phyloP scores from a whole-genome alignment of 164 flowering plant genomes.

The Santalum album region DNA sequence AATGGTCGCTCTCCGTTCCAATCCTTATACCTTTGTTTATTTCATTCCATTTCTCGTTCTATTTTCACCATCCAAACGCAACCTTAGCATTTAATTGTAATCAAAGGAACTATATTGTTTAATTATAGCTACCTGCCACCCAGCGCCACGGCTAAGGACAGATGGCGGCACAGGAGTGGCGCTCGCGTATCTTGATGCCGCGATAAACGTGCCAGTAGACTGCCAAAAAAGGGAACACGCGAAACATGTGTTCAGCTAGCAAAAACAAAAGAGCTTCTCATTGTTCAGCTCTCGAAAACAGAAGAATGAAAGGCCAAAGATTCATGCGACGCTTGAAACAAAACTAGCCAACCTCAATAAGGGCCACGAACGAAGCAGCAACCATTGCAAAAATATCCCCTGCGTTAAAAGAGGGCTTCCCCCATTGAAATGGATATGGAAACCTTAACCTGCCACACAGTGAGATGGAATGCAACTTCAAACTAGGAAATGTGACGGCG shows the following conservation, averaged over 20 bases:
- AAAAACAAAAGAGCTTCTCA: background rate
- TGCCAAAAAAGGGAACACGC: conserved; percentile 12
- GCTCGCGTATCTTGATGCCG: conserved; percentile 51
- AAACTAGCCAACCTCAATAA: conserved; percentile 39
- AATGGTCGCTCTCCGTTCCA: too few species aligned
- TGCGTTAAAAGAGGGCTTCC: conserved; percentile 34
- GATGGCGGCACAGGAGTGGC: conserved; percentile 60
- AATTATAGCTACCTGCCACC: conserved; percentile 51
- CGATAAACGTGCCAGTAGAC: conserved; percentile 56
- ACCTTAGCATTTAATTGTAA: too few species aligned
- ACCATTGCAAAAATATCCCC: conserved; percentile 49
- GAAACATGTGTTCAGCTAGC: background rate
- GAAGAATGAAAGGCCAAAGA: background rate
- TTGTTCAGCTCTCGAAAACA: background rate
- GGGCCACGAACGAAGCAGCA: conserved; percentile 52
- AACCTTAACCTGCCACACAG: conserved; percentile 42
- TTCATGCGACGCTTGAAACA: background rate
- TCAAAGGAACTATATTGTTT: too few species aligned
- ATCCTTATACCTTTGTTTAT: too few species aligned
- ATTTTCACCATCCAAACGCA: too few species aligned
- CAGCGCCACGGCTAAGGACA: conserved; percentile 48
- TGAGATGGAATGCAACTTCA: too few species aligned
- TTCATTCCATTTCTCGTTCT: too few species aligned
- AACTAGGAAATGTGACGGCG: too few species aligned
- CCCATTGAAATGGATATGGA: conserved; percentile 73